Conservation (phyloP, 1,139 yeast genomes). For the Debaryomyces singareniensis region DNA sequence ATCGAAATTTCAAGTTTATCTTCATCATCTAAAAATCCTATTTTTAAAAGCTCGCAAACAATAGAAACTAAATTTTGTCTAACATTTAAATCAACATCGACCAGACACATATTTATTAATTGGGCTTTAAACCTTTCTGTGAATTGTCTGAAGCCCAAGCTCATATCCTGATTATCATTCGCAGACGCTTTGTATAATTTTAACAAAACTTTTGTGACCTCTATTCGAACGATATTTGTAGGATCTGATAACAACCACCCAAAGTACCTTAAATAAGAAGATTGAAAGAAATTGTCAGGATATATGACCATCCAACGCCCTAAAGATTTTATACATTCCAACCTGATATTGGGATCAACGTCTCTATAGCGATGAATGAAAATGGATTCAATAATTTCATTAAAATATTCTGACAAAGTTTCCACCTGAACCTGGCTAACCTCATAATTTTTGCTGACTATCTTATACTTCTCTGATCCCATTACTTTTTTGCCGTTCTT, state of each 20-base stretch:
- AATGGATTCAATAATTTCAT: constrained; percentile 60
- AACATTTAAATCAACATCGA: constrained; percentile 37
- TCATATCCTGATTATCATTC: constrained; percentile 12
- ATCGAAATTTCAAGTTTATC: constrained; percentile 41
- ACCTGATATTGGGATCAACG: constrained; percentile 64
- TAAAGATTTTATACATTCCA: constrained; percentile 57
- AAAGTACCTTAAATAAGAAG: constrained; percentile 63
- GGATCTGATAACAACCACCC: constrained; percentile 84
- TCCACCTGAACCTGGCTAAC: constrained; percentile 47
- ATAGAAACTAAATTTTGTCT: constrained; percentile 47
- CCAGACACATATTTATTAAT: constrained; percentile 49
- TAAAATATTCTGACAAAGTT: constrained; percentile 49
- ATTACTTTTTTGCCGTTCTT: constrained; percentile 6
- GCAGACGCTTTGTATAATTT: constrained; percentile 35
- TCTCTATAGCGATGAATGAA: constrained; percentile 80
- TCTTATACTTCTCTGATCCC: constrained; percentile 27
- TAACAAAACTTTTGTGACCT: constrained; percentile 54
- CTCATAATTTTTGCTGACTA: constrained; percentile 41
- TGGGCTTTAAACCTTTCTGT: constrained; percentile 64
- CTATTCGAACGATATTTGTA: constrained; percentile 53
- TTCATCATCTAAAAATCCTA: constrained; percentile 58
- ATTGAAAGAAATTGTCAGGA: constrained; percentile 69
- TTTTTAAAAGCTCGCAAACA: constrained; percentile 47
- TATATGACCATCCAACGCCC: constrained; percentile 63
- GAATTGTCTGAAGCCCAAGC: constrained; percentile 57